Evolutionary conservation across 2,329 filamentous ascomycete species (phyloP), one percentile per base, ranked within the genome.

Genomic region (Xylariaceae sp.): DNA sequence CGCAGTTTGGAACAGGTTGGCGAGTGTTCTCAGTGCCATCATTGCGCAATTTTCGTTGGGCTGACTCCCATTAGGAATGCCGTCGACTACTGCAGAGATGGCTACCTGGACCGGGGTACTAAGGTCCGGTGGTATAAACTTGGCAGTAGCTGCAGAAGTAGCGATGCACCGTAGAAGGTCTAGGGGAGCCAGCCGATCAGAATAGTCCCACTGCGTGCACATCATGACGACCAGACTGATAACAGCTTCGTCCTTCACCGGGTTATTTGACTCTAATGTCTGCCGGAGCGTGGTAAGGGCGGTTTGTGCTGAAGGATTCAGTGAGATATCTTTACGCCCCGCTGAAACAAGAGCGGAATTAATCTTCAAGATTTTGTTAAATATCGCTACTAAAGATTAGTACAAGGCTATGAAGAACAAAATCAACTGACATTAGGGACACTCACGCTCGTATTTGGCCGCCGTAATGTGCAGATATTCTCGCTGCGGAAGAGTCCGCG

Each of bases 111-210:
- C 74, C 10, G 92, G 75, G 29, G 83, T 86, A 3, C 76, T 76
- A 24, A 79, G 74, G 2, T 75, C 72, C 0, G 79, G 73, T 44
- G 83, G 79, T 0, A 75, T 74, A 43, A 83, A 82, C 6, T 81
- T 79, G 2, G 90, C 87, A n/a, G 85, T 82, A 1, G 81, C 73
- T 0, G 89, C 83, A 4, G 83, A 84, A 1, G 86, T 84, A 1
- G 89, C 87, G 23, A 94, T 78, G 42, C 95, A 85, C n/a, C 94
- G 89, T 4, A 97, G 80, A 1, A 97, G 78, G 70, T 97, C 94
- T 1, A 99, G 81, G 10, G 86, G 90, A 0, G 94, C 89, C 0
- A 99, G 80, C 39, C 92, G 87, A 61, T 91, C 89, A 10, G 85
- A 79, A 47, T 88, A 85, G 2, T 92, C 88, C 94, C 94, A 99